Conservation (phyloP, 208 protist genomes). For the Naegleria fowleri region DNA sequence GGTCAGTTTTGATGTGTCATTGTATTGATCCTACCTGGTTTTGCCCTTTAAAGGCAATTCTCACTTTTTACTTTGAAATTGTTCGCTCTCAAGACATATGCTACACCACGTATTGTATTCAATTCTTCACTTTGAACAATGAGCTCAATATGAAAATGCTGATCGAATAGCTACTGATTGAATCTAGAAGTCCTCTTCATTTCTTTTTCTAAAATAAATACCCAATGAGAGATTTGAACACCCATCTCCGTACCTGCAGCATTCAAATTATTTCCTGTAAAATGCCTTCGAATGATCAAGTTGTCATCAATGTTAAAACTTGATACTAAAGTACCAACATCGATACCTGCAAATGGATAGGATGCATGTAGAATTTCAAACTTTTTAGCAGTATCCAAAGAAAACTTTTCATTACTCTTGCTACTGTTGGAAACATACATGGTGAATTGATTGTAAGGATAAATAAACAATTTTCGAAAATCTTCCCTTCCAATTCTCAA, state of each 20-base stretch:
- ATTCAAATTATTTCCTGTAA: constrained; percentile 8
- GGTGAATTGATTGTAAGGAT: neutral
- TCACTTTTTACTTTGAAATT: too few relatives aligned
- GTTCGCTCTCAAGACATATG: too few relatives aligned
- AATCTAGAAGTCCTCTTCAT: neutral
- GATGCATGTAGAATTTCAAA: neutral
- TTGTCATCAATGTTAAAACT: neutral
- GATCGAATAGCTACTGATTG: too few relatives aligned
- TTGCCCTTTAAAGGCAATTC: too few relatives aligned
- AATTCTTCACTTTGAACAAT: too few relatives aligned
- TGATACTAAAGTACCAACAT: neutral
- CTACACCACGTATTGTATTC: too few relatives aligned
- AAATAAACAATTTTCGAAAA: neutral
- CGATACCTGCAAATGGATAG: neutral
- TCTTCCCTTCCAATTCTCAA: neutral
- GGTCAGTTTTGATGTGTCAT: too few relatives aligned
- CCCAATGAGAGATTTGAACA: neutral
- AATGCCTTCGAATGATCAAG: neutral
- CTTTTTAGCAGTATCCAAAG: neutral
- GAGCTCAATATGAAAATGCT: too few relatives aligned
- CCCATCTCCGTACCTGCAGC: neutral
- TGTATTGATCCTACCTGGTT: too few relatives aligned
- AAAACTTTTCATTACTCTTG: neutral
- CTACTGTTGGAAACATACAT: neutral
- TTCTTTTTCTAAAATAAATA: neutral